phyloP scores from a whole-genome alignment of 2,329 filamentous ascomycete species.

The Epichloe typhina region DNA sequence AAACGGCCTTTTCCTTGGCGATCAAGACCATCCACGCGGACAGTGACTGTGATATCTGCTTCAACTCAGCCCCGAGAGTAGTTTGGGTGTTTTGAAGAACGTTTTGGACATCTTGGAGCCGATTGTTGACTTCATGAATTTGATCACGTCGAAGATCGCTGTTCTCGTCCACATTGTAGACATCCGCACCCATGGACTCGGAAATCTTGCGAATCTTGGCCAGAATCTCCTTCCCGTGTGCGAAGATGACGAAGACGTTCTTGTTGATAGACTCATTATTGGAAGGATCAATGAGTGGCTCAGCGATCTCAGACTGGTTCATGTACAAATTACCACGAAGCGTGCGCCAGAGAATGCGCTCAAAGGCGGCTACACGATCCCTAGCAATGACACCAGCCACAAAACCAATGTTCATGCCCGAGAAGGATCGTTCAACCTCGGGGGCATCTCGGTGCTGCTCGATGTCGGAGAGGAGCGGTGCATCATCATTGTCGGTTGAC shows the following conservation, averaged over 20 bases:
- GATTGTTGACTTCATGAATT: slow-evolving; percentile 92
- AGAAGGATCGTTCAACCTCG: slow-evolving; percentile 75
- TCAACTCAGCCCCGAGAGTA: slow-evolving; percentile 83
- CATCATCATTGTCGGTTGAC: slow-evolving; percentile 82
- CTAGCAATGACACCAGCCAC: slow-evolving; percentile 91
- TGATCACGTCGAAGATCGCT: slow-evolving; percentile 89
- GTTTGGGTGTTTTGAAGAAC: slow-evolving; percentile 91
- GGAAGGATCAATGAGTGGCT: slow-evolving; percentile 79
- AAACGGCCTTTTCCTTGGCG: slow-evolving; percentile 97
- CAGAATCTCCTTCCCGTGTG: slow-evolving; percentile 94
- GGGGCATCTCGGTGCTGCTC: slow-evolving; percentile 64
- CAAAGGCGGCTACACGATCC: slow-evolving; percentile 87
- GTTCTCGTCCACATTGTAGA: slow-evolving; percentile 97
- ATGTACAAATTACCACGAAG: slow-evolving; percentile 97
- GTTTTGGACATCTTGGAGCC: slow-evolving; percentile 79
- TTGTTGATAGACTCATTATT: slow-evolving; percentile 89
- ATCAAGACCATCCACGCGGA: slow-evolving; percentile 96
- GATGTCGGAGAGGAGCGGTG: slow-evolving; percentile 81
- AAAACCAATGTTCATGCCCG: slow-evolving; percentile 97
- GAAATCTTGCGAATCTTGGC: slow-evolving; percentile 99
- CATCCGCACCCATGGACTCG: slow-evolving; percentile 86
- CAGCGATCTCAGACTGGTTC: slow-evolving; percentile 98
- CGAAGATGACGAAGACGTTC: slow-evolving; percentile 99
- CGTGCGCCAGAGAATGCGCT: slow-evolving; percentile 94
- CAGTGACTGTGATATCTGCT: slow-evolving; percentile 82